A percentile compares a stretch with the other conserved stretches of the same genome.
Evolutionary conservation across 2,329 filamentous ascomycete genomes (phyloP).

Genomic region (Corniculantispora saksenae): DNA sequence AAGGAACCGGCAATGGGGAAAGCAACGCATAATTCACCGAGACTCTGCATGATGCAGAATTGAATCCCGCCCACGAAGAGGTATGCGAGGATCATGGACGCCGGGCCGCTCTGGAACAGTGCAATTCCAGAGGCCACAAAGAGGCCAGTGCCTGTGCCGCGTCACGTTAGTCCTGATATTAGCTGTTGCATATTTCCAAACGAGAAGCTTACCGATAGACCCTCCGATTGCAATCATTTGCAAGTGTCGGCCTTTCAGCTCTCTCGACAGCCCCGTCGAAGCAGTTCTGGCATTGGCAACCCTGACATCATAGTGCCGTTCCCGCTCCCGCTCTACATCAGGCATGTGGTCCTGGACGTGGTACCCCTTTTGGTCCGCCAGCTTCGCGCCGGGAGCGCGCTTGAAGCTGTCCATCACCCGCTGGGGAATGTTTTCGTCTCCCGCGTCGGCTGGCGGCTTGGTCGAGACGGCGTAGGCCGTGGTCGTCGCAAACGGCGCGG

Average conservation of each 20-base stretch:
- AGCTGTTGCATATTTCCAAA: background rate
- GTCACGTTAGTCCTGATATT: background rate
- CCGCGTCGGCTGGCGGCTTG: background rate
- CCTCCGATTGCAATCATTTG: conserved; percentile 94
- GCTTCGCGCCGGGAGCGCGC: conserved; percentile 50
- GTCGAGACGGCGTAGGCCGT: conserved; percentile 21
- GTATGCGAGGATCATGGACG: conserved; percentile 70
- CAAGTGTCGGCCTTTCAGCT: conserved; percentile 73
- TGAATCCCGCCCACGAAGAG: conserved; percentile 74
- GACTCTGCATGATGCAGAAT: conserved; percentile 80
- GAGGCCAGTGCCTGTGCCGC: conserved; percentile 63
- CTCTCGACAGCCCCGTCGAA: conserved; percentile 67
- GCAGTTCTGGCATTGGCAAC: conserved; percentile 67
- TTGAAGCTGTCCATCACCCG: conserved; percentile 57
- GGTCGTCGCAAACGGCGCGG: conserved; percentile 7
- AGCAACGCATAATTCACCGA: conserved; percentile 80
- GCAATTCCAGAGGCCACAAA: conserved; percentile 75
- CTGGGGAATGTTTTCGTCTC: conserved; percentile 25
- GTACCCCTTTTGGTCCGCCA: conserved; percentile 32
- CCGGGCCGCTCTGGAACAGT: conserved; percentile 69
- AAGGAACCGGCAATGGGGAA: conserved; percentile 86
- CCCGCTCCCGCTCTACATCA: conserved; percentile 22
- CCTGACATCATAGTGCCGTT: conserved; percentile 48
- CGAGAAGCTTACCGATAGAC: conserved; percentile 62
- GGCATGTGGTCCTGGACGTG: conserved; percentile 27